These are phyloP conservation scores for Monoraphidium neglectum DNA, from an alignment of 139 green algal species.

Conservation along the genomic window DNA sequence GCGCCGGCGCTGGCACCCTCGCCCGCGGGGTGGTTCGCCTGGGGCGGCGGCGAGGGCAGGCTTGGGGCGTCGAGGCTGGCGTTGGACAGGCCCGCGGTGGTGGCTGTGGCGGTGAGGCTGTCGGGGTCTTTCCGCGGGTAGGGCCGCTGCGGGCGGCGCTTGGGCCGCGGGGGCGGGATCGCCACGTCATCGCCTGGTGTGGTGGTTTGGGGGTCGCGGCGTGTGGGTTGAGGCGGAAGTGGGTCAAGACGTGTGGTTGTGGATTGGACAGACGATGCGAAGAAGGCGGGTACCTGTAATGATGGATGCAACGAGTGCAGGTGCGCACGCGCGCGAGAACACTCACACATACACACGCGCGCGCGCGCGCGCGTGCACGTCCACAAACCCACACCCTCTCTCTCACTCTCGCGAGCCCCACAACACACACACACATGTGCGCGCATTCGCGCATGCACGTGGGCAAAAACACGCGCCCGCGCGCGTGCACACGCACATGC, in stretches of 20 bases:
- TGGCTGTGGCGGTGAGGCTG: not conserved
- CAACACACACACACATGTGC: not conserved
- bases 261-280: not conserved
- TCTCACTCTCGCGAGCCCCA: too few species aligned
- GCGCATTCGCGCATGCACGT: not conserved
- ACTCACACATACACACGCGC: not conserved
- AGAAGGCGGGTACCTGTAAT: not conserved
- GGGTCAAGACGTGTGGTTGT: not conserved
- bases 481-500: not conserved
- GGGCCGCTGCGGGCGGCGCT: constrained; percentile 78
- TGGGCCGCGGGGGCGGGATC: constrained; percentile 89
- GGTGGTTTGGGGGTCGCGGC: not conserved
- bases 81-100: too few species aligned
- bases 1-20: not conserved
- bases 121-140: constrained; percentile 72
- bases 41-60: too few species aligned
- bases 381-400: too few species aligned
- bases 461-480: not conserved
- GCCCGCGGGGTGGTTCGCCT: too few species aligned
- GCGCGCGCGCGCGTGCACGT: too few species aligned
- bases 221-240: too few species aligned
- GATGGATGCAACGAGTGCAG: not conserved
- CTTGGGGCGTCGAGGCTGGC: too few species aligned
- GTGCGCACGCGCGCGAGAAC: not conserved
- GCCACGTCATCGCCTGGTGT: constrained; percentile 52